Evolutionary conservation across 129 eudicot genomes (phyloP).

Genomic region (Glebionis coronaria): DNA sequence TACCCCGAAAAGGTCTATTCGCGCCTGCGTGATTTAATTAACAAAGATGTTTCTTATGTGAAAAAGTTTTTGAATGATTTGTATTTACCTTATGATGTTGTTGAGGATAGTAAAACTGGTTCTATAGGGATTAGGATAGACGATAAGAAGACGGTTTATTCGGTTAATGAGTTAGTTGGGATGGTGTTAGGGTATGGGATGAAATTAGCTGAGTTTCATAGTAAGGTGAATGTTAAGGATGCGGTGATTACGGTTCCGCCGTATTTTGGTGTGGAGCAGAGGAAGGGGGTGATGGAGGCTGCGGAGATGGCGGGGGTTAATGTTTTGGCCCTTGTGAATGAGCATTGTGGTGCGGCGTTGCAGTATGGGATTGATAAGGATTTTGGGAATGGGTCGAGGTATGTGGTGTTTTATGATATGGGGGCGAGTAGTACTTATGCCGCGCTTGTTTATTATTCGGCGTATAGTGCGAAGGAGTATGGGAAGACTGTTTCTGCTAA

Average conservation of each 20-base stretch:
- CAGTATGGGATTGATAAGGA: conserved; percentile 99
- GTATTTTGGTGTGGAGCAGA: conserved; percentile 82
- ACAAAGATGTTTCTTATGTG: conserved; percentile 43
- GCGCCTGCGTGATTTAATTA: conserved; percentile 55
- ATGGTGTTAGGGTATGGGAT: conserved; percentile 70
- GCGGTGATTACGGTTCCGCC: conserved; percentile 91
- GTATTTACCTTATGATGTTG: conserved; percentile 54
- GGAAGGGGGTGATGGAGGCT: conserved; percentile 71
- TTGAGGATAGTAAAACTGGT: conserved; percentile 41
- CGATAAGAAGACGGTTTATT: conserved; percentile 48
- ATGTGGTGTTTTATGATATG: conserved; percentile 96
- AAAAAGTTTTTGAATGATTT: conserved; percentile 30
- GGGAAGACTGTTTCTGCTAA: conserved; percentile 83
- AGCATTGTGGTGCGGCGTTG: conserved; percentile 92
- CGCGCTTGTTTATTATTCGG: conserved; percentile 91
- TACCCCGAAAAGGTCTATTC: conserved; percentile 80
- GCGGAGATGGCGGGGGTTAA: conserved; percentile 89
- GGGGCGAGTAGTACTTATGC: conserved; percentile 93
- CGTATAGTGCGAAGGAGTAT: conserved; percentile 83
- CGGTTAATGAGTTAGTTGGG: conserved; percentile 77
- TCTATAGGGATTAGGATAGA: conserved; percentile 51
- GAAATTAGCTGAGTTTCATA: conserved; percentile 72
- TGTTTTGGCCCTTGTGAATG: conserved; percentile 80
- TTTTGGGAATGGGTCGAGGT: conserved; percentile 69
- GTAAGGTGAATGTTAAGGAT: conserved; percentile 68